Base-by-base conservation (phyloP, 2,329 filamentous ascomycete genomes). In the Fusarium piperis region DNA sequence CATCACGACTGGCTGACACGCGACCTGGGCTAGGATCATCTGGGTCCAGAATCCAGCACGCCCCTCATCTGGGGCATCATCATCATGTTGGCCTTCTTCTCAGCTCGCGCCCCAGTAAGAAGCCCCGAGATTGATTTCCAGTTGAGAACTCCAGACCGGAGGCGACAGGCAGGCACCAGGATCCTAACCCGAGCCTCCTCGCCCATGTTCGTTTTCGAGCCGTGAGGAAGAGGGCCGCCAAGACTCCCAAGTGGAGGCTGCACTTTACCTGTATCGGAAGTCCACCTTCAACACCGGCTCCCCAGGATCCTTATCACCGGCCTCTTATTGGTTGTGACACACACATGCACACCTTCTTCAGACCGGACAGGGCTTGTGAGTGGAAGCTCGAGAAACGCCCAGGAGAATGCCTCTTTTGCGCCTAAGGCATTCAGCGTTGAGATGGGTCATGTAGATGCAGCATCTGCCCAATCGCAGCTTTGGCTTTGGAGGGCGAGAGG, bases 211-310 rank as follows among this genome's bases (percentile, higher is more conserved):
- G 53, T 39, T 41, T 56, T 59, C 41, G 59, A 35, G 33, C 48
- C 61, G 44, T 26, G 44, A 64, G 57, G 18, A 53, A 57, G 44
- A 48, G 28, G 20, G 46, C 38, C 52, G 61, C 65, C 69, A 71
- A 71, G 61, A 57, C 53, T 18, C 44, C 26, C 15, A 55, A 60
- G 69, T 72, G 70, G 70, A 63, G 44, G 30, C 26, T 44, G 48
- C 63, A 52, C 70, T 61, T 70, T 72, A 70, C 70, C 70, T 72
- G 39, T 72, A 67, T 70, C 59, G 70, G 70, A 72, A 72, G 70
- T 72, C 68, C 60, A 69, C 58, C 62, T 67, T 71, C 70, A 71
- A 66, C 53, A 15, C 39, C 68, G 71, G 71, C 68, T 74, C 68
- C 71, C 64, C 52, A 62, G 57, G 60, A 52, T 62, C 48, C 71